A percentile compares a stretch with the other conserved stretches of the same genome.
Evolutionary conservation across 345 rosid species (phyloP).

Genomic region (Kernera saxatilis): DNA sequence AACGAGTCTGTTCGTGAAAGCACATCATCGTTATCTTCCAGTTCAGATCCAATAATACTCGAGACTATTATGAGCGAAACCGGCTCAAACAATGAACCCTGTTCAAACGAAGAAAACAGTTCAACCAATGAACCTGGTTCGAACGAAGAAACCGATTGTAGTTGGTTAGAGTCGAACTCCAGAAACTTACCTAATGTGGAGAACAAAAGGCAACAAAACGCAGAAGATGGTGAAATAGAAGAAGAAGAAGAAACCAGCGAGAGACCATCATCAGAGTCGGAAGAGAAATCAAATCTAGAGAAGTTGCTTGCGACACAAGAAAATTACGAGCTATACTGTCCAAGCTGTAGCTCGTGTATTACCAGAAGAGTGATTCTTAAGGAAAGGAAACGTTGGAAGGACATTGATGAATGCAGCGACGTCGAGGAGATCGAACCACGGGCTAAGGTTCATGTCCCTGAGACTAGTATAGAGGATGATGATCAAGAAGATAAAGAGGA

Average conservation of each 20-base stretch:
- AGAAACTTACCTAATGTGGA: not conserved
- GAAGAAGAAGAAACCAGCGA: not conserved
- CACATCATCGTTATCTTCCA: not conserved
- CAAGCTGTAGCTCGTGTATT: slow-evolving; percentile 65
- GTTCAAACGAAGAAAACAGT: not conserved
- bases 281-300: slow-evolving; percentile 46
- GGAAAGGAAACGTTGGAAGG: slow-evolving; percentile 28
- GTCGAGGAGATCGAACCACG: slow-evolving; percentile 8
- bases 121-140: not conserved
- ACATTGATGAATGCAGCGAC: not conserved
- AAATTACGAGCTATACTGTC: slow-evolving; percentile 71
- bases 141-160: not conserved
- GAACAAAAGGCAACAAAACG: not conserved
- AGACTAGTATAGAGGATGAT: slow-evolving; percentile 1
- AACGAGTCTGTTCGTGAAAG: not conserved
- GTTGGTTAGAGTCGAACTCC: slow-evolving; percentile 9
- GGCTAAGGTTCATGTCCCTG: not conserved
- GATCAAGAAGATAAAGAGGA: slow-evolving; percentile 10
- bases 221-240: not conserved
- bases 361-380: slow-evolving; percentile 57
- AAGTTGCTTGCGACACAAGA: slow-evolving; percentile 53
- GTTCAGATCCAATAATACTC: not conserved
- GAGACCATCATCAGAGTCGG: not conserved
- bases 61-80: not conserved
- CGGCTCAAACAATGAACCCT: not conserved